These are phyloP conservation scores for Fomitopsis schrenkii DNA, from an alignment of 1,284 basidiomycete genomes.

Conservation along the genomic window DNA sequence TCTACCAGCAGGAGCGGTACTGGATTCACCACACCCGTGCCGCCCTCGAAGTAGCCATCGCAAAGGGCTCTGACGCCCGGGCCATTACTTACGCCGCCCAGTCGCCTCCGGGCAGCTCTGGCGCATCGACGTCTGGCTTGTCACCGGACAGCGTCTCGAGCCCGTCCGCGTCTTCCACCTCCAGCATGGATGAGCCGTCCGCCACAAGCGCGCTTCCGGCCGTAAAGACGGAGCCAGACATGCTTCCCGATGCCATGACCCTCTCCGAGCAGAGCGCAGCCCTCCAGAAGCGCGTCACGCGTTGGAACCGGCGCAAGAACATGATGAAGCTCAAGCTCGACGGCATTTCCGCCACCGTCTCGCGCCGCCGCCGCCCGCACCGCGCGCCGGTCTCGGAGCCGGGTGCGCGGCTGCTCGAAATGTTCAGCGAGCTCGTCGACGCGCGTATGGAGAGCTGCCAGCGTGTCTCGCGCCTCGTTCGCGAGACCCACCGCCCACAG, in stretches of 20 bases:
- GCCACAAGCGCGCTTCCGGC: conserved; percentile 8
- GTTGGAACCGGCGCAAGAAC: conserved; percentile 46
- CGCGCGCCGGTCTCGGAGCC: conserved; percentile 36
- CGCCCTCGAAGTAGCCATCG: conserved; percentile 28
- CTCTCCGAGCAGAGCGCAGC: conserved; percentile 11
- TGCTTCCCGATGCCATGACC: conserved; percentile 17
- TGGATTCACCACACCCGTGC: conserved; percentile 54
- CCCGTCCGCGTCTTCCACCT: conserved; percentile 10
- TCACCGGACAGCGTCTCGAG: conserved; percentile 16
- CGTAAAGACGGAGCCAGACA: conserved; percentile 26
- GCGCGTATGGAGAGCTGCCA: conserved; percentile 71
- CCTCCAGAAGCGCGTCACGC: conserved; percentile 21
- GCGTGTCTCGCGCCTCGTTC: conserved; percentile 55
- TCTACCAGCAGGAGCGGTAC: conserved; percentile 64
- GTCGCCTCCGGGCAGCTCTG: conserved; percentile 18
- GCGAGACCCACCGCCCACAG: conserved; percentile 30
- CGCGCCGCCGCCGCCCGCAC: conserved; percentile 22
- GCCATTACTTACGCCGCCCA: conserved; percentile 24
- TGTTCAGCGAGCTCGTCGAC: conserved; percentile 69
- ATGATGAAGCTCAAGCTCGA: conserved; percentile 44
- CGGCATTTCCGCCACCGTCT: conserved; percentile 31
- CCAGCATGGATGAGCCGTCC: conserved; percentile 4
- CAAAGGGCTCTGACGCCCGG: conserved; percentile 28
- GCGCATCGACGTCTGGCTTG: conserved; percentile 10
- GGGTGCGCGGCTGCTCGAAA: conserved; percentile 53